Evolutionary conservation across 1,284 basidiomycete species (phyloP).

Genomic region (Sanghuangporus weigelae): DNA sequence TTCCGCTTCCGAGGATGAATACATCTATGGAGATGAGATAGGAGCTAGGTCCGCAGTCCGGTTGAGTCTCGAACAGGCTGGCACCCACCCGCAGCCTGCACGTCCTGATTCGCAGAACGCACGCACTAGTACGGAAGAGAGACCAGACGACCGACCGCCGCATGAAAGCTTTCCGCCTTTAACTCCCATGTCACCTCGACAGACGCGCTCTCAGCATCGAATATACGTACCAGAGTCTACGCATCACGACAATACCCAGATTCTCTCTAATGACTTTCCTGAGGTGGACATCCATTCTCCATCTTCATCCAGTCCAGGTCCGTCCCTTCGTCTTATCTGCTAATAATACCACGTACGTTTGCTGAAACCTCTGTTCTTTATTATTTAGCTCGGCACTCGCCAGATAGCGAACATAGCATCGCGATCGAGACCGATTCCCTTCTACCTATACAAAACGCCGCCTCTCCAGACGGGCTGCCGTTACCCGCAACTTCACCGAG

Average conservation of each 20-base stretch:
- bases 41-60: neutral
- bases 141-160: neutral
- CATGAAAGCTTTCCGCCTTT: neutral
- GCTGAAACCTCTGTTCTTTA: neutral
- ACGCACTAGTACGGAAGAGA: neutral
- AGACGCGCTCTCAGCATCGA: neutral
- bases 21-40: neutral
- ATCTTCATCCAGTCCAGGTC: neutral
- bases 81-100: neutral
- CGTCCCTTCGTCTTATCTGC: neutral
- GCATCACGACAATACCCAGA: neutral
- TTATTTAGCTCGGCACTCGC: neutral
- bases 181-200: neutral
- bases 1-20: neutral
- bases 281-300: neutral
- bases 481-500: neutral
- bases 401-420: neutral
- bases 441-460: neutral
- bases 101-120: neutral
- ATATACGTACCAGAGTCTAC: neutral
- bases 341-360: neutral
- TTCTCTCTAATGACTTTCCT: neutral
- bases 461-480: neutral
- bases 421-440: constrained; percentile 6
- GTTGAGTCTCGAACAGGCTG: neutral